Evolutionary conservation across 1,284 basidiomycete genomes (phyloP).

Genomic region (Leccinum pachyderme): DNA sequence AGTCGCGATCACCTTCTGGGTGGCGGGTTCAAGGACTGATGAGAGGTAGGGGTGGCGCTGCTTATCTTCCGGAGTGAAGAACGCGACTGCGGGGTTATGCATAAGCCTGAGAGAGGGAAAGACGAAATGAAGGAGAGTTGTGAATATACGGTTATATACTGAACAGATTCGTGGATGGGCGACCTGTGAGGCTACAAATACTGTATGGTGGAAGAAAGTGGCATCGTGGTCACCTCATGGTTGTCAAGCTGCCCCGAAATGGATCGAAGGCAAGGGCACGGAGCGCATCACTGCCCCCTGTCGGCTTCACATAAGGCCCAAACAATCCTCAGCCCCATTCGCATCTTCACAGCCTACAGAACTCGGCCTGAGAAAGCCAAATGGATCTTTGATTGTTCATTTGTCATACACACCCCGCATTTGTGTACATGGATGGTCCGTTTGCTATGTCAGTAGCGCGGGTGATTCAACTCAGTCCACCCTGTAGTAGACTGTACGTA

Average conservation of each 20-base stretch:
- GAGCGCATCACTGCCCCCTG: constrained; percentile 15
- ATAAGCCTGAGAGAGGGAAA: constrained; percentile 12
- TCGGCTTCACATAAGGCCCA: constrained; percentile 19
- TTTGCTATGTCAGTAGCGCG: constrained; percentile 25
- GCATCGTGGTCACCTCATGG: constrained; percentile 35
- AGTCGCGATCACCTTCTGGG: constrained; percentile 35
- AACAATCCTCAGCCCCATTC: constrained; percentile 18
- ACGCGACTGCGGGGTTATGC: constrained; percentile 32
- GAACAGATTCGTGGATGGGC: constrained; percentile 24
- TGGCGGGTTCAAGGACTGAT: constrained; percentile 36
- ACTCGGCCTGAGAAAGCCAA: constrained; percentile 24
- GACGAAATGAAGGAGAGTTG: constrained; percentile 21
- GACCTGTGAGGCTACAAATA: constrained; percentile 18
- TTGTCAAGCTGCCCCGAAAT: constrained; percentile 29
- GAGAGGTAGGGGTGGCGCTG: constrained; percentile 38
- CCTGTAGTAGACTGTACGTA: too few species aligned
- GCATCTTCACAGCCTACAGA: constrained; percentile 26
- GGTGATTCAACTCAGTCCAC: constrained; percentile 24
- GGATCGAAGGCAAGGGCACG: constrained; percentile 30
- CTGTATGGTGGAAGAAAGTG: constrained; percentile 28
- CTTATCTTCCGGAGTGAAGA: constrained; percentile 39
- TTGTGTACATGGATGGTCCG: constrained; percentile 10
- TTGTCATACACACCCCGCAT: constrained; percentile 27
- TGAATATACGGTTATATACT: constrained; percentile 31
- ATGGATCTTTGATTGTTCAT: constrained; percentile 19